phyloP scores from a whole-genome alignment of 2,329 filamentous ascomycete species.

The Trichoderma semiorbis region DNA sequence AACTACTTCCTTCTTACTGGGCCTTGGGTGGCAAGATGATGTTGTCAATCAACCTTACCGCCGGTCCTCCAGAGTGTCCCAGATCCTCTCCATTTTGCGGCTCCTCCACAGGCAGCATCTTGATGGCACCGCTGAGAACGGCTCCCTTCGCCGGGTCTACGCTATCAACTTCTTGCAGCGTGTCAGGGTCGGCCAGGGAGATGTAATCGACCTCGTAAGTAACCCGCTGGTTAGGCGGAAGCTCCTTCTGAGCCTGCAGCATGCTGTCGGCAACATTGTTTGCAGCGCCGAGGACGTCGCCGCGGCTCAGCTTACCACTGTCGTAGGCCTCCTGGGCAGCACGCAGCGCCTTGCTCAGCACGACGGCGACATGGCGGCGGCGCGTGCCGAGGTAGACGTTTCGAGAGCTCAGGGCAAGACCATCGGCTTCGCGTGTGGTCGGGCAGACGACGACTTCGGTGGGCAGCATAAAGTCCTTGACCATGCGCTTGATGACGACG shows the following conservation, averaged over 20 bases:
- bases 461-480: constrained; percentile 80
- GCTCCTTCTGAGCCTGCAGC: constrained; percentile 57
- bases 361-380: constrained; percentile 67
- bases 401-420: constrained; percentile 84
- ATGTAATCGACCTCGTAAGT: constrained; percentile 87
- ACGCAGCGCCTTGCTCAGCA: constrained; percentile 66
- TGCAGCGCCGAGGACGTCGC: constrained; percentile 70
- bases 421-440: constrained; percentile 75
- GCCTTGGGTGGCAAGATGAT: constrained; percentile 60
- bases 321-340: constrained; percentile 67
- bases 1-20: background rate
- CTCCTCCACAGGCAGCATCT: constrained; percentile 78
- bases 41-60: constrained; percentile 91
- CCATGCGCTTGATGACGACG: constrained; percentile 80
- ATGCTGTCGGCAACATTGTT: constrained; percentile 54
- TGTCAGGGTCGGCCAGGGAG: constrained; percentile 80
- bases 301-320: constrained; percentile 50
- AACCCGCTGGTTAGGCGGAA: constrained; percentile 60
- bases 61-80: constrained; percentile 66
- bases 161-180: constrained; percentile 70
- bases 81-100: constrained; percentile 68
- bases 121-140: constrained; percentile 85
- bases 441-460: constrained; percentile 69
- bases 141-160: constrained; percentile 71
- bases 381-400: constrained; percentile 87